Evolutionary conservation across 192 early-diverging fungal genomes (phyloP).

Genomic region (Coemansia sp.): DNA sequence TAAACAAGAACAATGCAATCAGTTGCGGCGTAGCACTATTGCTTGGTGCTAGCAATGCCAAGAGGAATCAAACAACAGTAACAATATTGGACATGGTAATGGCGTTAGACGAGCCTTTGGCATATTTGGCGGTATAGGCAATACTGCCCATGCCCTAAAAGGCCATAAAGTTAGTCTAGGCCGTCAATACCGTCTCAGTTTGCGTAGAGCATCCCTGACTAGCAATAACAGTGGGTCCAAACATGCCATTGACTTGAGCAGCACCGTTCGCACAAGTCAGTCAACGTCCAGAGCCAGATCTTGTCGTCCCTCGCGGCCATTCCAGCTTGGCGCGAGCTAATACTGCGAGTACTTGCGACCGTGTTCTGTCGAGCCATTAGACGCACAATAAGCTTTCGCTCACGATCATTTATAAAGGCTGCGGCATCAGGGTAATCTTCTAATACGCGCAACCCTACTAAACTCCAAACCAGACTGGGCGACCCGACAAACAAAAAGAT

Average conservation of each 20-base stretch:
- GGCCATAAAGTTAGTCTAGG: constrained; percentile 49
- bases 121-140: constrained; percentile 23
- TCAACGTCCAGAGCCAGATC: constrained; percentile 43
- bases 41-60: constrained; percentile 23
- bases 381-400: constrained; percentile 18
- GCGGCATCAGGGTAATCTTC: constrained; percentile 45
- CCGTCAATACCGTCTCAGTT: constrained; percentile 31
- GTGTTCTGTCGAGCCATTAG: constrained; percentile 47
- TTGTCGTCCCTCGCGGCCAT: constrained; percentile 27
- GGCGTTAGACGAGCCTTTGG: constrained; percentile 26
- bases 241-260: constrained; percentile 51
- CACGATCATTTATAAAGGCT: constrained; percentile 30
- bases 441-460: constrained; percentile 26
- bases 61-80: constrained; percentile 26
- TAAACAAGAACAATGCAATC: constrained; percentile 42
- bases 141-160: constrained; percentile 40
- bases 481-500: constrained; percentile 35
- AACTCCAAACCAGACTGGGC: constrained; percentile 33
- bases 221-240: constrained; percentile 47
- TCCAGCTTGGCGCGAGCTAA: constrained; percentile 29
- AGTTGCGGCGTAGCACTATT: constrained; percentile 4
- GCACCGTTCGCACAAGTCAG: constrained; percentile 45
- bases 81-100: constrained; percentile 28
- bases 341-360: constrained; percentile 17
- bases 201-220: constrained; percentile 41